Conservation (phyloP, 805 yeast genomes). For the Hanseniaspora thailandica region DNA sequence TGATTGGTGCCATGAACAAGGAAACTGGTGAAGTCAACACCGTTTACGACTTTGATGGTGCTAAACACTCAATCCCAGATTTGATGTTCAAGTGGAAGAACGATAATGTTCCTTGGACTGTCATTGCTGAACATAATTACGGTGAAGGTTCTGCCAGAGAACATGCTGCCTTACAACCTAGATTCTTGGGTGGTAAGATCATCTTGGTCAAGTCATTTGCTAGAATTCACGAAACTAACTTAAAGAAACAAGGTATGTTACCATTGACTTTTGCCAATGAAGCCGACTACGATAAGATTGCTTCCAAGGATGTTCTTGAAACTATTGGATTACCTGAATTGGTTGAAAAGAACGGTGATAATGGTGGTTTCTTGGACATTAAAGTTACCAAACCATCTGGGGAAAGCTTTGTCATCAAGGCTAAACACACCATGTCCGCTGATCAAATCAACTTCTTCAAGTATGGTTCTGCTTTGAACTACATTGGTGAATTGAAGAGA, state of each 20-base stretch:
- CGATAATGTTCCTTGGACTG: conserved; percentile 78
- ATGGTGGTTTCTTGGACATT: conserved; percentile 68
- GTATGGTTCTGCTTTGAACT: conserved; percentile 94
- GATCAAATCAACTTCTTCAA: conserved; percentile 94
- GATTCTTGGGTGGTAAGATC: conserved; percentile 83
- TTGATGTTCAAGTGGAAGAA: conserved; percentile 91
- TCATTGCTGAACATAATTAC: conserved; percentile 93
- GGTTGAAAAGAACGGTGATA: conserved; percentile 71
- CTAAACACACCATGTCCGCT: conserved; percentile 92
- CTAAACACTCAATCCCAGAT: conserved; percentile 75
- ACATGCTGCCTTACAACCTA: conserved; percentile 93
- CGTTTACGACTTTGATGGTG: conserved; percentile 78
- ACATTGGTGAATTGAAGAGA: conserved; percentile 55
- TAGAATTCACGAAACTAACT: conserved; percentile 93
- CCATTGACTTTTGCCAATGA: conserved; percentile 89
- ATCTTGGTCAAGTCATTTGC: conserved; percentile 92
- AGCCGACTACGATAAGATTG: conserved; percentile 70
- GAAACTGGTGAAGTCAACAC: conserved; percentile 94
- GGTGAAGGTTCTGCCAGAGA: conserved; percentile 99
- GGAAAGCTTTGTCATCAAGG: conserved; percentile 50
- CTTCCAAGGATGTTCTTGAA: conserved; percentile 65
- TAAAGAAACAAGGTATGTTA: conserved; percentile 95
- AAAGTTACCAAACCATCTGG: conserved; percentile 69
- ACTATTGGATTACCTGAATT: conserved; percentile 65
- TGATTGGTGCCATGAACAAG: conserved; percentile 92